Evolutionary conservation across 768 basidiomycete genomes (phyloP), one percentile per base, ranked within the genome.

Genomic region (Panaeolus papilionaceus): DNA sequence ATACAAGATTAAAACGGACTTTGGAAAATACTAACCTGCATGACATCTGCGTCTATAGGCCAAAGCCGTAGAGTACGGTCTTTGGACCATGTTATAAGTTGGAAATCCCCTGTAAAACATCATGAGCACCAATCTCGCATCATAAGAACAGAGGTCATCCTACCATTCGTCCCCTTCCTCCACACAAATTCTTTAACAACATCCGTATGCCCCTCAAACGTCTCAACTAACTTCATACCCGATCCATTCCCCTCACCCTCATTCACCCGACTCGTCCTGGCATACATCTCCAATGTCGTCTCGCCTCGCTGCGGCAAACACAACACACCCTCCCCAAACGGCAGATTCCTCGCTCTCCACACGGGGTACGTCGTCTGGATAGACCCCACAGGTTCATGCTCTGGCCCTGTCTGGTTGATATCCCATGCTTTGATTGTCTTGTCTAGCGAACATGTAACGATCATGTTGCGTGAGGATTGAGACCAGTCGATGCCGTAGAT

Each of bases 401-500:
- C 75, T 28, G 74, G 64, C 20, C 69, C 66, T 38, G 70, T 51
- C 20, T 61, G 77, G 66, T 85, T 83, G 12, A 85, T 84, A 64
- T 92, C 85, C 94, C 95, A 95, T 16, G 91, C 84, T 76, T 98
- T 98, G 81, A 98, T 93, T 0, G 93, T 92, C 75, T 92, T 94
- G 82, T 98, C 97, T 0, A 99, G 83, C 0, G 96, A 96, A 75
- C 98, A 99, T 1, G 97, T 98, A 9, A 97, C 89, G 40, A 99
- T 85, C 75, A 96, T 92, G 72, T 91, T 85, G n/a, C 84, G 80
- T 47, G 83, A 79, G 18, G 85, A 81, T 63, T 94, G 90, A 7
- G 94, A 91, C 96, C 97, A 99, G 78, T 99, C 97, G 64, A 99
- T 95, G 1, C 98, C 98, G 69, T 99, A 98, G 54, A 98, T 98